Evolutionary conservation across 768 basidiomycete genomes (phyloP).

Genomic region (Psilocybe tampanensis): DNA sequence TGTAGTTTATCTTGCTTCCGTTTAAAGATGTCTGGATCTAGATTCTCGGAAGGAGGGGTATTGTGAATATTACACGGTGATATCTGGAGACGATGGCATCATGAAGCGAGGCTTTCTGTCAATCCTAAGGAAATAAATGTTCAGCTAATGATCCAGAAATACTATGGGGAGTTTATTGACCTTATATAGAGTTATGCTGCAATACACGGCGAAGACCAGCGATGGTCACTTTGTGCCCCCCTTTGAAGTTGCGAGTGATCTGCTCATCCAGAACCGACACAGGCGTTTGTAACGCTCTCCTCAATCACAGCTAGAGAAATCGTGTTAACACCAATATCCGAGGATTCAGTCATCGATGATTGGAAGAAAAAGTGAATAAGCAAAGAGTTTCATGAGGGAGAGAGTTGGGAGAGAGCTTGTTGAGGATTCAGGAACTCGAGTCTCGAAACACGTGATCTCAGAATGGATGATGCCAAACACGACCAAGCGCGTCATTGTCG

Average conservation of each 20-base stretch:
- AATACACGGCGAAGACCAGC: slow-evolving; percentile 37
- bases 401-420: no score
- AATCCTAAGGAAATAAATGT: slow-evolving; percentile 29
- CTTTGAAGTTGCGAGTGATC: slow-evolving; percentile 36
- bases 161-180: slow-evolving; percentile 23
- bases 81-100: no score
- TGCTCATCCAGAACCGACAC: slow-evolving; percentile 37
- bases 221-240: slow-evolving; percentile 39
- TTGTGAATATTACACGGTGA: slow-evolving; percentile 13
- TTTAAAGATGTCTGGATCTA: background rate
- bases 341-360: background rate
- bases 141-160: background rate
- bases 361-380: background rate
- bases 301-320: slow-evolving; percentile 20
- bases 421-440: no score
- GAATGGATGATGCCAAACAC: background rate
- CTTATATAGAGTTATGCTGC: slow-evolving; percentile 39
- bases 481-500: slow-evolving; percentile 2
- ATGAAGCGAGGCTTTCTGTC: slow-evolving; percentile 49
- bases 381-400: no score
- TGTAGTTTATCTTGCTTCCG: background rate
- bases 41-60: background rate
- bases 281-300: slow-evolving; percentile 36
- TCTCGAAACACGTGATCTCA: slow-evolving; percentile 1
- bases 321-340: background rate